Evolutionary conservation across 805 yeast species (phyloP), one percentile per base, ranked within the genome.

Genomic region (Kuraishia cidri): DNA sequence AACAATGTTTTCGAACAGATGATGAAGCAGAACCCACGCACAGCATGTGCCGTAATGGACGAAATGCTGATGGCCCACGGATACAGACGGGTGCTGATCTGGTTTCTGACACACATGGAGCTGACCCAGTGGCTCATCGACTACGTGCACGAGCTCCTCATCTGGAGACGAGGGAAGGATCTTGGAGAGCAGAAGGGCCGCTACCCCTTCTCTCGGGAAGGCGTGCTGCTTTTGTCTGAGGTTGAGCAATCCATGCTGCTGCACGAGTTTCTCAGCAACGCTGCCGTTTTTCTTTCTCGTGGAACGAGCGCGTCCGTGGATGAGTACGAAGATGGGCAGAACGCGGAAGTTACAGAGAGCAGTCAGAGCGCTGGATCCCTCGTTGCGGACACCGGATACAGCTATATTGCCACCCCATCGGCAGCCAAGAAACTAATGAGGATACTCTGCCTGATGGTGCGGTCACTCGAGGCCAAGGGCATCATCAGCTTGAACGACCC

Each of bases 61-160:
- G 90, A 82, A 52, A 56, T 82, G 63, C 57, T 81, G 34, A 79
- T 80, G 84, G 70, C 76, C 32, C 57, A 60, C 35, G 86, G 86
- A 0, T 69, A 64, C 42, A 64, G 88, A 43, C 53, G 85, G 20
- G 71, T 71, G 0, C 47, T 79, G 10, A 74, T 81, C 27, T 78
- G 85, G 84, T 74, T 70, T 39, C 50, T 81, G 14, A 75, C 86
- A 1, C 84, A 75, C 48, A 51, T 75, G 43, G 70, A 75, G 33
- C 50, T 77, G 13, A 72, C 72, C 20, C 69, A 69, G 41, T 53
- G 72, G 36, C 43, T 75, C 27, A 72, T 80, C 24, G 75, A 75
- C 42, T 81, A 79, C 48, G 64, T 79, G 12, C 78, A 69, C 52
- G 81, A 78, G 44, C 48, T 81, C 14, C 56, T 77, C 4, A 60